phyloP scores from a whole-genome alignment of 2,329 filamentous ascomycete species.

The Penicillium occitanis region DNA sequence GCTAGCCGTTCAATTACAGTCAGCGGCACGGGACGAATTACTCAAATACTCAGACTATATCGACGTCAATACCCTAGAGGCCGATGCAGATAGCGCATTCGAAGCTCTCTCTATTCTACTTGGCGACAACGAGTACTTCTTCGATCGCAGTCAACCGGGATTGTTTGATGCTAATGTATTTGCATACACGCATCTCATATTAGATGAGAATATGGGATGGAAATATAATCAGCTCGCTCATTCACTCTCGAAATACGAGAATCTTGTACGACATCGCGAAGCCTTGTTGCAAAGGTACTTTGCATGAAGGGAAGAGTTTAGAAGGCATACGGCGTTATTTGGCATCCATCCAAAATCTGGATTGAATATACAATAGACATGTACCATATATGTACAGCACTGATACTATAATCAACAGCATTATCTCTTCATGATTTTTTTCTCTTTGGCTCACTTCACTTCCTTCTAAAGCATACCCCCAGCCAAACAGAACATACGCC shows the following conservation, averaged over 20 bases:
- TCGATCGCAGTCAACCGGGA: conserved; percentile 58
- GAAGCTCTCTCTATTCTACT: conserved; percentile 61
- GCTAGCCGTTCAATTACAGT: conserved; percentile 65
- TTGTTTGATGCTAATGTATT: conserved; percentile 88
- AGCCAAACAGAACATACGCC: conserved; percentile 54
- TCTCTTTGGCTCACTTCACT: conserved; percentile 10
- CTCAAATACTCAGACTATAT: conserved; percentile 59
- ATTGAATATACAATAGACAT: conserved; percentile 8
- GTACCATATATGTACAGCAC: conserved; percentile 21
- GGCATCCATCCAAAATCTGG: not conserved
- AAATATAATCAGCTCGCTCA: conserved; percentile 60
- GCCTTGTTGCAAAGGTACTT: conserved; percentile 57
- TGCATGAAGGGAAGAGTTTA: not conserved
- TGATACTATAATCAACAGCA: conserved; percentile 1
- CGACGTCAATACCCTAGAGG: conserved; percentile 58
- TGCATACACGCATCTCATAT: conserved; percentile 79
- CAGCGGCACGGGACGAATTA: conserved; percentile 73
- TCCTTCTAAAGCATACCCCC: conserved; percentile 49
- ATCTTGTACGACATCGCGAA: conserved; percentile 65
- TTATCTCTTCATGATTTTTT: not conserved
- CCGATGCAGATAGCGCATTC: conserved; percentile 63
- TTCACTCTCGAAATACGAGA: conserved; percentile 57
- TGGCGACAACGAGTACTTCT: conserved; percentile 62
- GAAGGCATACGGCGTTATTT: conserved; percentile 1
- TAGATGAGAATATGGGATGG: conserved; percentile 66